These are phyloP conservation scores for Pleurotus tuoliensis DNA, from an alignment of 768 basidiomycete genomes.

Conservation along the genomic window DNA sequence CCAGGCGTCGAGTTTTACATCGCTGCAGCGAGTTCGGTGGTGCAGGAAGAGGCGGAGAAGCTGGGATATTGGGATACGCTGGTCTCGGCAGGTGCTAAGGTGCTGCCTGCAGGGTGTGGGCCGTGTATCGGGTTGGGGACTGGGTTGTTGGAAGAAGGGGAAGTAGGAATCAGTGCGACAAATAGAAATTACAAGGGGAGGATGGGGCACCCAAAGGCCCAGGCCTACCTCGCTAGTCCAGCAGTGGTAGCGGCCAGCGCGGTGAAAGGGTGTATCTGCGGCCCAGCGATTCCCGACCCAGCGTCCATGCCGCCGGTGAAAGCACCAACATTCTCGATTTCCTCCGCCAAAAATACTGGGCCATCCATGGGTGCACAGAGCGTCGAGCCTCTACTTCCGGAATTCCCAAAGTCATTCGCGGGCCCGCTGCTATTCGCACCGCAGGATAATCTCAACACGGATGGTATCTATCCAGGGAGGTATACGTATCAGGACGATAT, in stretches of 20 bases:
- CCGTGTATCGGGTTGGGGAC: conserved; percentile 97
- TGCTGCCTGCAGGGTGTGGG: conserved; percentile 93
- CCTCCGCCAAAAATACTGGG: conserved; percentile 23
- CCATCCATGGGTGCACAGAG: conserved; percentile 25
- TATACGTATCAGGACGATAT: conserved; percentile 99
- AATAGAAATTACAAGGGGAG: conserved; percentile 99
- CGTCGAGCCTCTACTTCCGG: conserved; percentile 66
- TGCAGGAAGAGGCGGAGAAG: conserved; percentile 86
- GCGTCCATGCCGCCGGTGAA: conserved; percentile 43
- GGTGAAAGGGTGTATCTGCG: conserved; percentile 84
- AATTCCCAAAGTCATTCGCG: conserved; percentile 79
- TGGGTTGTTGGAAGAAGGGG: conserved; percentile 89
- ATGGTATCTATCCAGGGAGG: conserved; percentile 98
- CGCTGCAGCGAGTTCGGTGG: conserved; percentile 88
- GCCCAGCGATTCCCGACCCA: conserved; percentile 67
- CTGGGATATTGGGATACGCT: conserved; percentile 87
- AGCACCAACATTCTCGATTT: conserved; percentile 57
- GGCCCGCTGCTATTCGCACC: conserved; percentile 91
- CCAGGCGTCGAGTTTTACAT: conserved; percentile 95
- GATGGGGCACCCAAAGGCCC: conserved; percentile 94
- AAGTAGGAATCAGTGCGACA: conserved; percentile 95
- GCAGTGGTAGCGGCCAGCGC: conserved; percentile 97
- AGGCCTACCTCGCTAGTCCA: conserved; percentile 94
- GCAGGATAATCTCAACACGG: conserved; percentile 97
- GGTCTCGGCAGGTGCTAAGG: conserved; percentile 84